Base-by-base conservation (phyloP, 164 flowering plant species). In the Umbilicus rupestris region DNA sequence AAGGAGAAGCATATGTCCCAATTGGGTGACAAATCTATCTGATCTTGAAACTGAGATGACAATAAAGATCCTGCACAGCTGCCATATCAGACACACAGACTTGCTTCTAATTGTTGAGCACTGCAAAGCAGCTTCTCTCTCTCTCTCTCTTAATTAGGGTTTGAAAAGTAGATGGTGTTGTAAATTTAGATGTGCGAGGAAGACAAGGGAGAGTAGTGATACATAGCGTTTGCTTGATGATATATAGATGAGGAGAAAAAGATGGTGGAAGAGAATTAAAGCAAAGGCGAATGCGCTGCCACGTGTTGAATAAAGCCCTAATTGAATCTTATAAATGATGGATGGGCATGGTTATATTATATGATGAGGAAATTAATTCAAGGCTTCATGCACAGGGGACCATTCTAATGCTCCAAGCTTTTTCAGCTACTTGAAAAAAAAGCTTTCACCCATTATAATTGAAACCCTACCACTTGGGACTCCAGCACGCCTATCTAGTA, bases 261-360 rank as follows among this genome's bases (percentile, higher is more conserved):
- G 31, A 31, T 19, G 39, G 22, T 33, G 19, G 42, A 35, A 33
- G 39, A 37, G 41, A 62, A 22, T n/a, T 62, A 62, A 62, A 62
- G 65, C 65, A 33, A 62, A 30, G 65, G 65, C 65, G 33, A 20
- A 31, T 62, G 65, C 42, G 39, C 17, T 24, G 65, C 65, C 65
- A 62, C 65, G 65, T 62, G 65, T 22, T 52, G 58, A 14, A 26
- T 9, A 20, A 8, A 52, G 22, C 58, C 58, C 58, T 52, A 4
- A 29, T 10, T 24, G 58, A 52, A 6, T 24, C 9, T 8, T 26
- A 52, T 52, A 24, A n/a, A 47, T 7, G 44, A 41, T 19, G n/a
- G 52, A 6, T 47, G 24, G 9, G 19, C n/a, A 47, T 7, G 5
- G n/a, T 22, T 7, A 19, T 19, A 47, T 47, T 22, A 46, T 8